These are phyloP conservation scores for Microdochium bolleyi DNA, from an alignment of 2,329 filamentous ascomycete genomes.

Conservation along the genomic window DNA sequence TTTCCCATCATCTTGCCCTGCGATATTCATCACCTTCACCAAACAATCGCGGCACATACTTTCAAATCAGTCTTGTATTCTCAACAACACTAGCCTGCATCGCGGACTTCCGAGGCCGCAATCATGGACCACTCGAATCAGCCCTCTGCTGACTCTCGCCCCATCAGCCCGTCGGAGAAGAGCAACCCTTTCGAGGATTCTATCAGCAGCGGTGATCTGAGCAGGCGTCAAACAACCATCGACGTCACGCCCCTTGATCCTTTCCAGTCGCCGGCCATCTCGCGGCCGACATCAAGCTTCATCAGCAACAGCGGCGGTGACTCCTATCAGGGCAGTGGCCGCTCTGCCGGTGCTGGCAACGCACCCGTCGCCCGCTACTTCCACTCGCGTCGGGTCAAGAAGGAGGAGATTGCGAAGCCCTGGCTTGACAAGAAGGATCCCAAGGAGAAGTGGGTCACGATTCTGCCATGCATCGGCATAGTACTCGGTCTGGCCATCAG, in stretches of 20 bases:
- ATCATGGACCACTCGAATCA: neutral
- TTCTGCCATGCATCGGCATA: slow-evolving; percentile 68
- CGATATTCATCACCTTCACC: too few species aligned
- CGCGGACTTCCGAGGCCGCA: too few species aligned
- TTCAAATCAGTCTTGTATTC: too few species aligned
- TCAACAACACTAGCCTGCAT: too few species aligned
- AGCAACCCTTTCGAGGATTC: neutral
- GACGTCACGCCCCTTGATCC: neutral
- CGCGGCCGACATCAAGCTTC: neutral
- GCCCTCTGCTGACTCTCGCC: neutral
- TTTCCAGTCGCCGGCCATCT: neutral
- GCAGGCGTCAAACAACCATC: neutral
- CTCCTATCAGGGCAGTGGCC: neutral
- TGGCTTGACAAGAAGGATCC: slow-evolving; percentile 69
- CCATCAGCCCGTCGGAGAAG: neutral
- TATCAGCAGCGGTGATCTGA: neutral
- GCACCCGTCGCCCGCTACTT: slow-evolving; percentile 44
- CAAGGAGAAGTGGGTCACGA: slow-evolving; percentile 80
- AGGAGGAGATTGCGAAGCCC: slow-evolving; percentile 67
- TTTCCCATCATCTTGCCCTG: too few species aligned
- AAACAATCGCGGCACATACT: too few species aligned
- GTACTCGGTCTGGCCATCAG: slow-evolving; percentile 59
- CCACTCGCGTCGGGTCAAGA: slow-evolving; percentile 63
- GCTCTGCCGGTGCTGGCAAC: neutral
- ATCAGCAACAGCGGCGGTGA: neutral